These are phyloP conservation scores for Chlorella sp. DNA, from an alignment of 139 green algal species.

Conservation along the genomic window DNA sequence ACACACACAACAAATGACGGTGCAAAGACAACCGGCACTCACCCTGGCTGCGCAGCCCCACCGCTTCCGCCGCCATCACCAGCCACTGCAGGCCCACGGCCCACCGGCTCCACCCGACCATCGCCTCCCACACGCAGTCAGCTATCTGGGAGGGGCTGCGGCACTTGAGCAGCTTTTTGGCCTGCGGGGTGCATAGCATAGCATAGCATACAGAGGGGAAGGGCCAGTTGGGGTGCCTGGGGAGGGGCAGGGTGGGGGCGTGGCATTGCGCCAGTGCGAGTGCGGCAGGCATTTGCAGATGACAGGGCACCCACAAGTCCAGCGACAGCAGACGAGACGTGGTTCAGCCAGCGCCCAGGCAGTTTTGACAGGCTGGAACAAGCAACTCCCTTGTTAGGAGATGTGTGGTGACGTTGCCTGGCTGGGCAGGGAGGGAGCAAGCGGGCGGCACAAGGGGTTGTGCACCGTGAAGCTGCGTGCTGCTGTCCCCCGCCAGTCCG, in stretches of 20 bases:
- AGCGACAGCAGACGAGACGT: too few species aligned
- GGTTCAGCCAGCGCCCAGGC: background rate
- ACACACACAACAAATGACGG: background rate
- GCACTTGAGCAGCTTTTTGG: background rate
- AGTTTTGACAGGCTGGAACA: too few species aligned
- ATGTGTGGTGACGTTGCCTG: too few species aligned
- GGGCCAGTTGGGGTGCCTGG: background rate
- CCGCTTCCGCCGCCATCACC: background rate
- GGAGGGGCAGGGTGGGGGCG: background rate
- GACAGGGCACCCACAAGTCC: background rate
- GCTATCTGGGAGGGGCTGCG: background rate
- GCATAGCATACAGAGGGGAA: too few species aligned
- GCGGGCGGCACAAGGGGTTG: background rate
- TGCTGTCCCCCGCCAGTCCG: too few species aligned
- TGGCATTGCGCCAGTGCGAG: too few species aligned
- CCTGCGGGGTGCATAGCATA: background rate
- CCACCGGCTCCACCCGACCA: conserved; percentile 31
- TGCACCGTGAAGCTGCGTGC: background rate
- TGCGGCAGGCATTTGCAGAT: background rate
- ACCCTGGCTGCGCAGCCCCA: background rate
- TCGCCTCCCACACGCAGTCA: background rate
- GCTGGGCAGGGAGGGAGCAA: background rate
- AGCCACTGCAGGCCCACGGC: conserved; percentile 38
- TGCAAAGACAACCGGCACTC: too few species aligned
- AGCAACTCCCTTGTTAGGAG: too few species aligned